Evolutionary conservation across 331 rosid species (phyloP), one percentile per base, ranked within the genome.

Genomic region (Rhamnella rubrinervis): DNA sequence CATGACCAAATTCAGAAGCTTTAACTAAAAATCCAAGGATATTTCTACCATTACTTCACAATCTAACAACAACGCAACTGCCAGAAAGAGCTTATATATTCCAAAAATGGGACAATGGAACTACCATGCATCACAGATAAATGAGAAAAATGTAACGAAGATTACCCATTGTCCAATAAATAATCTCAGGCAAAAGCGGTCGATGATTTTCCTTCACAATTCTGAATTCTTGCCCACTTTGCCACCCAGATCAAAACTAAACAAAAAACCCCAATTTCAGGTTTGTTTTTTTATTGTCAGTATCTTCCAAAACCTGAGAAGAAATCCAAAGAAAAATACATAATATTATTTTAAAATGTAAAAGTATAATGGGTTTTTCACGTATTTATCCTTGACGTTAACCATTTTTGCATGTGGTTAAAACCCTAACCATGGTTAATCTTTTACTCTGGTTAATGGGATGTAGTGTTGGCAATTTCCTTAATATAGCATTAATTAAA

Each of bases 1-100:
- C 66, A 50, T 6, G 39, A 65, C 63, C 59, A 71, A 80, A 49
- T 67, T 75, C 74, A 56, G 69, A 50, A 66, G 71, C 65, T 66
- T 56, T 62, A 23, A 8, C 68, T 75, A 62, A 50, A 80, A 80
- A 57, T 59, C 77, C 75, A 61, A 71, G 40, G 26, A 6, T 14
- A 49, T 63, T 49, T 55, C 12, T 44, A 55, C 38, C 78, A 71
- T 37, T 56, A 52, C 60, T 67, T 10, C 23, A 65, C 14, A 71
- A 71, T 63, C 67, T 38, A 66, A 75, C 52, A 51, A 14, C 67
- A 55, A 67, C 50, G 46, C 76, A 70, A 31, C 53, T 19, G 68
- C 15, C 61, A 51, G 20, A n/a, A 23, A n/a, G 3, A 41, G 39
- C 0, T 1, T 53, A 11, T 58, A 59, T 18, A 18, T 71, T 80